Percentiles rank a stretch among this genome's conserved stretches.
Conservation (phyloP, 75 land plant species). For the Adiantum capillusveneris region DNA sequence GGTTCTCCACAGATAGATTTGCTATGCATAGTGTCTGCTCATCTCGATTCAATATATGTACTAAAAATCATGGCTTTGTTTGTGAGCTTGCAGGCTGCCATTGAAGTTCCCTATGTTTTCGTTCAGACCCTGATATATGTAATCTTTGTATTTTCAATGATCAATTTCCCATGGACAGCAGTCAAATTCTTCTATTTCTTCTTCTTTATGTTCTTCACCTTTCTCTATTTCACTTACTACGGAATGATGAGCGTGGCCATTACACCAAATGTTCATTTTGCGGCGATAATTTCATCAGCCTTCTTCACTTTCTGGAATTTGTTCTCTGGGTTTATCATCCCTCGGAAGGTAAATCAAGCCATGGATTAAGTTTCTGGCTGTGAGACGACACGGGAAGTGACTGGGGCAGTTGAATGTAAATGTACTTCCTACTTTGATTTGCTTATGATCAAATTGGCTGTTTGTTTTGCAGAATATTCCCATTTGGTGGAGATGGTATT, state of each 20-base stretch:
- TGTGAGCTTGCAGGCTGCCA: constrained; percentile 43
- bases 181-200: constrained; percentile 83
- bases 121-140: constrained; percentile 56
- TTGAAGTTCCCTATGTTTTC: constrained; percentile 73
- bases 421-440: constrained; percentile 5
- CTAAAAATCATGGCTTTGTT: too few relatives aligned
- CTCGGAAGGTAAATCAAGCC: constrained; percentile 39
- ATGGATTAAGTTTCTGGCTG: too few relatives aligned
- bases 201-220: constrained; percentile 67
- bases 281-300: constrained; percentile 59
- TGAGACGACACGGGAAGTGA: too few relatives aligned
- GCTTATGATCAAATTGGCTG: background rate
- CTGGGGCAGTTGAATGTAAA: too few relatives aligned
- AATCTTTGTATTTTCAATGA: constrained; percentile 72
- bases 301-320: constrained; percentile 76
- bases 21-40: too few relatives aligned
- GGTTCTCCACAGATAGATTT: too few relatives aligned
- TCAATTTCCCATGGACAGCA: constrained; percentile 68
- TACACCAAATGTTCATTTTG: constrained; percentile 72
- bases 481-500: constrained; percentile 54
- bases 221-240: constrained; percentile 83
- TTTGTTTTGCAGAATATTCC: constrained; percentile 33
- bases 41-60: too few relatives aligned
- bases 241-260: constrained; percentile 86
- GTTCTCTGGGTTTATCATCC: constrained; percentile 76